Percentiles rank a stretch among this genome's conserved stretches.
Evolutionary conservation across 306 rosid genomes (phyloP).

Genomic region (Vicia faba): DNA sequence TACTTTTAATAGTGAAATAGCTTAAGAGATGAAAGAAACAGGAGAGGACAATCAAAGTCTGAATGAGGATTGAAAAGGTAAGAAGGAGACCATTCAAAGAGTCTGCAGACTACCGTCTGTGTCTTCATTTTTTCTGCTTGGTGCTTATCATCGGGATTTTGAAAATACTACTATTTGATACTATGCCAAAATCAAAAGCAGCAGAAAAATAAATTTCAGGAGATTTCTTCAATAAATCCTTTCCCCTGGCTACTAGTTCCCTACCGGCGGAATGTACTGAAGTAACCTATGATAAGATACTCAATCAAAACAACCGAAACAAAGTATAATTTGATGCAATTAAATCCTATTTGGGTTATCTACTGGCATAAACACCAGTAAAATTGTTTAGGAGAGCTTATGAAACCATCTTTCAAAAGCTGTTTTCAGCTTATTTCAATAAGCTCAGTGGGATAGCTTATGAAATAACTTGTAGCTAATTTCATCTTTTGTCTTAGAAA

Average conservation of each 20-base stretch:
- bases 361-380: neutral
- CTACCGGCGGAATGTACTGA: neutral
- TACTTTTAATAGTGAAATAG: too few relatives aligned
- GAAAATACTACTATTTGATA: neutral
- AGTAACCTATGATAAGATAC: neutral
- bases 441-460: neutral
- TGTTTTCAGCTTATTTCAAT: neutral
- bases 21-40: too few relatives aligned
- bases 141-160: conserved; percentile 1
- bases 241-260: neutral
- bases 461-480: conserved; percentile 1
- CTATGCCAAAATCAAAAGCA: neutral
- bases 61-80: conserved; percentile 9
- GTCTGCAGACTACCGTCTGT: conserved; percentile 5
- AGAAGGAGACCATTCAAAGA: conserved; percentile 18
- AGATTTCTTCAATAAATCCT: conserved; percentile 10
- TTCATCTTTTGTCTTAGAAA: neutral
- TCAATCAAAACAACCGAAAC: conserved; percentile 2
- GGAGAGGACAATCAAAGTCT: neutral
- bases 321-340: neutral
- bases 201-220: neutral
- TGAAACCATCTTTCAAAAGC: neutral
- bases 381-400: neutral
- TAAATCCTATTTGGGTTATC: neutral
- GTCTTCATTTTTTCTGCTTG: neutral